phyloP scores from a whole-genome alignment of 1,139 yeast genomes.

The Geotrichum restrictum region DNA sequence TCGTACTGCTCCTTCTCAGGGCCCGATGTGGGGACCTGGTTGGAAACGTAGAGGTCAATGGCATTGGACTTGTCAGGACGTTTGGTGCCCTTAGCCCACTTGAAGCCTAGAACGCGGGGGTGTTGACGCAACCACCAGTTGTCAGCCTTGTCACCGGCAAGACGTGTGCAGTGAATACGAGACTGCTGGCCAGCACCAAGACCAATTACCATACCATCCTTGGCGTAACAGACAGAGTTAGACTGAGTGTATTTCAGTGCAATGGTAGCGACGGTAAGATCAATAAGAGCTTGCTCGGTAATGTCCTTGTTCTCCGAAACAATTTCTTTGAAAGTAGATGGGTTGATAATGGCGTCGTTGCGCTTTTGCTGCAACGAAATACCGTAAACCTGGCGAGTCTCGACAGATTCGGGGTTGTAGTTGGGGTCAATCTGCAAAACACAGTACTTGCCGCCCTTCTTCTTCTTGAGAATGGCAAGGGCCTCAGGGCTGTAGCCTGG shows the following conservation, averaged over 20 bases:
- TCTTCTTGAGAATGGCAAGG: slow-evolving; percentile 76
- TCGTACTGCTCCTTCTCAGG: slow-evolving; percentile 93
- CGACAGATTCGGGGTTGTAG: slow-evolving; percentile 74
- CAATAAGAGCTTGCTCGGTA: slow-evolving; percentile 88
- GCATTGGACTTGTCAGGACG: slow-evolving; percentile 99
- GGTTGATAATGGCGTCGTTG: slow-evolving; percentile 92
- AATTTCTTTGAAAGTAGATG: slow-evolving; percentile 83
- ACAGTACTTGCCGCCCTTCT: slow-evolving; percentile 97
- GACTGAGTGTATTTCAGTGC: slow-evolving; percentile 97
- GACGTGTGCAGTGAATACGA: slow-evolving; percentile 96
- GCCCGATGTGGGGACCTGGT: slow-evolving; percentile 84
- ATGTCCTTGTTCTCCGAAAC: slow-evolving; percentile 81
- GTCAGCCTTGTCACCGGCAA: slow-evolving; percentile 98
- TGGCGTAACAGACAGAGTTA: slow-evolving; percentile 96
- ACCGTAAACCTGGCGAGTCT: slow-evolving; percentile 95
- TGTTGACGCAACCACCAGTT: slow-evolving; percentile 99
- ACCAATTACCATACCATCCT: slow-evolving; percentile 98
- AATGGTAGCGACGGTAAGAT: slow-evolving; percentile 92
- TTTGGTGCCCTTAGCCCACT: slow-evolving; percentile 98
- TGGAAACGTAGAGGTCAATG: slow-evolving; percentile 85
- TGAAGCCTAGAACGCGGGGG: slow-evolving; percentile 83
- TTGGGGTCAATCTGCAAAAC: slow-evolving; percentile 93
- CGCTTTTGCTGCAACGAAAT: slow-evolving; percentile 93
- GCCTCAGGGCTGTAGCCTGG: slow-evolving; percentile 96
- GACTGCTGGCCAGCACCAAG: slow-evolving; percentile 99